These are phyloP conservation scores for Eucalyptus curtisii DNA, from an alignment of 345 rosid genomes.

Conservation along the genomic window DNA sequence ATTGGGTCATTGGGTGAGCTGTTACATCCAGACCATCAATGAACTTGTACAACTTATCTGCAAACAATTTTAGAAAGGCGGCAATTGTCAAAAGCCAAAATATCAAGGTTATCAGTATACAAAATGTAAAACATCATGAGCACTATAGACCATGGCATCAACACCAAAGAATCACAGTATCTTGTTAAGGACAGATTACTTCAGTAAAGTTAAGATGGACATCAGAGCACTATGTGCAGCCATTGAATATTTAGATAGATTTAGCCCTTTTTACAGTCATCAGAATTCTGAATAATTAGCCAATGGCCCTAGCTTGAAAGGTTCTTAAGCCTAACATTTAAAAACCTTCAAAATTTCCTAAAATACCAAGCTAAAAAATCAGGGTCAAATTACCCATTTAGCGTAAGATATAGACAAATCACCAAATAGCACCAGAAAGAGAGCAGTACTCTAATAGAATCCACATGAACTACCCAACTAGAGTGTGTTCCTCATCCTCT, in stretches of 20 bases:
- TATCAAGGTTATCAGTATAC: not conserved
- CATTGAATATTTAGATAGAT: not conserved
- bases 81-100: not conserved
- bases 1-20: constrained; percentile 99
- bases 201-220: not conserved
- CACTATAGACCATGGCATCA: not conserved
- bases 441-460: not conserved
- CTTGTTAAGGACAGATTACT: not conserved
- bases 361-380: not conserved
- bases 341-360: not conserved
- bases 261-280: not conserved
- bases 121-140: not conserved
- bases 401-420: not conserved
- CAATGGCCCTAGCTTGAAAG: not conserved
- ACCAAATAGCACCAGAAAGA: not conserved
- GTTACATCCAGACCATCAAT: constrained; percentile 84
- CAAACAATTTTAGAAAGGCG: not conserved
- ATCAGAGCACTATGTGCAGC: not conserved
- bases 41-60: constrained; percentile 86
- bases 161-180: not conserved
- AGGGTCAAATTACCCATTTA: not conserved
- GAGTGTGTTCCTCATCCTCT: not conserved
- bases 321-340: not conserved
- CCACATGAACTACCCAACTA: not conserved
- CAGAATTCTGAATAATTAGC: not conserved